Conservation (phyloP, 768 basidiomycete genomes). For the Dendrothele bispora region DNA sequence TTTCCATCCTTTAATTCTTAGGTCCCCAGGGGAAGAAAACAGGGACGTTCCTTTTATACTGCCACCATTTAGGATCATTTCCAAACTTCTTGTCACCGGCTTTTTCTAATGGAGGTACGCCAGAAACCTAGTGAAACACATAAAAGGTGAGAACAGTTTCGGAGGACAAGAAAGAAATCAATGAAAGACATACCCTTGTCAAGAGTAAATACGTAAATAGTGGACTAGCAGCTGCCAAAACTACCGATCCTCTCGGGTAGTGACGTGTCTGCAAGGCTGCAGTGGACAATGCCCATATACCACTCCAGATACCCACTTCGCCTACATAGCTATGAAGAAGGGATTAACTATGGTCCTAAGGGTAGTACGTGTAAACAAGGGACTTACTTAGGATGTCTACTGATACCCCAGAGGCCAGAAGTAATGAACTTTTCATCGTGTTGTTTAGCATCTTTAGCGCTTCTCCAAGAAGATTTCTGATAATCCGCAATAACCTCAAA, state of each 20-base stretch:
- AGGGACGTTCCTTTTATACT: slow-evolving; percentile 56
- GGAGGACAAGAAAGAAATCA: neutral
- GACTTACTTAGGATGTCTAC: slow-evolving; percentile 72
- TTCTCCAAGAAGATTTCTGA: slow-evolving; percentile 67
- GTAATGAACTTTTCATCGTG: slow-evolving; percentile 74
- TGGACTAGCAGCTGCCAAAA: slow-evolving; percentile 55
- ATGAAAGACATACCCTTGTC: slow-evolving; percentile 44
- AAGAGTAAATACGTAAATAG: slow-evolving; percentile 64
- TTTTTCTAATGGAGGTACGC: slow-evolving; percentile 70
- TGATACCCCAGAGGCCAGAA: slow-evolving; percentile 64
- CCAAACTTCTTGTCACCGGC: slow-evolving; percentile 56
- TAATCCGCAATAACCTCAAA: slow-evolving; percentile 64
- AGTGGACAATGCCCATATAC: slow-evolving; percentile 60
- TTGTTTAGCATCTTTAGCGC: slow-evolving; percentile 55
- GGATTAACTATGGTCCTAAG: neutral
- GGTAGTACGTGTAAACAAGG: neutral
- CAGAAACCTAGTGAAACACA: slow-evolving; percentile 49
- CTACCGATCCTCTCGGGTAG: slow-evolving; percentile 44
- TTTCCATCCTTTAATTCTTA: too few relatives aligned
- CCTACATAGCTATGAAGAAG: slow-evolving; percentile 56
- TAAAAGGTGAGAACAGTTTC: neutral
- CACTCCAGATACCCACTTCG: slow-evolving; percentile 70
- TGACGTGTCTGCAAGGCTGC: slow-evolving; percentile 43
- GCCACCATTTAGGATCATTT: slow-evolving; percentile 51
- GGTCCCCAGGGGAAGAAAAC: slow-evolving; percentile 53